phyloP scores from a whole-genome alignment of 1,284 basidiomycete genomes.

The Boletus putidus region DNA sequence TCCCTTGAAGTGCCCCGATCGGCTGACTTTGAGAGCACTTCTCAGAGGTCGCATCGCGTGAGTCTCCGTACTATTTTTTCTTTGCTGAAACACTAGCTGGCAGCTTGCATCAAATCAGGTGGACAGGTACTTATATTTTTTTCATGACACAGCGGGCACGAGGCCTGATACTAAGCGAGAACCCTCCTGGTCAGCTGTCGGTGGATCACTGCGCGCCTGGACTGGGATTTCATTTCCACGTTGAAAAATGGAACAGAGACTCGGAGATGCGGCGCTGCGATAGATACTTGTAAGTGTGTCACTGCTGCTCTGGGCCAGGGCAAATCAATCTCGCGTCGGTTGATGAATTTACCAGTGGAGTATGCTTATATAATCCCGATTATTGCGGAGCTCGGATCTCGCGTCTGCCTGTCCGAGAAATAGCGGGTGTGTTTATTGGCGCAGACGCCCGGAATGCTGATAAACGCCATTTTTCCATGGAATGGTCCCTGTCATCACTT shows the following conservation, averaged over 20 bases:
- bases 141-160: conserved; percentile 10
- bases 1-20: conserved; percentile 18
- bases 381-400: conserved; percentile 36
- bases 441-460: conserved; percentile 30
- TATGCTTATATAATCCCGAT: conserved; percentile 27
- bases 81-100: conserved; percentile 22
- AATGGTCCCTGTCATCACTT: conserved; percentile 7
- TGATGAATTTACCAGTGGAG: conserved; percentile 9
- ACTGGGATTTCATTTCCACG: neutral
- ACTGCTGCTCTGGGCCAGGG: neutral
- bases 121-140: conserved; percentile 10
- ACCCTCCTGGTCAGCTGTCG: neutral
- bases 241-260: neutral
- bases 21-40: conserved; percentile 5
- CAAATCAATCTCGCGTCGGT: conserved; percentile 16
- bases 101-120: conserved; percentile 7
- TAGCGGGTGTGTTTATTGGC: conserved; percentile 6
- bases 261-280: too few relatives aligned
- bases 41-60: too few relatives aligned
- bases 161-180: conserved; percentile 9
- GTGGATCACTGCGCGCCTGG: neutral
- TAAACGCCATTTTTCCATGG: conserved; percentile 36
- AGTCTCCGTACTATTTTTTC: conserved; percentile 18
- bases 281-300: neutral
- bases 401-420: conserved; percentile 18